phyloP scores from a whole-genome alignment of 176 grass and related monocot genomes.

The Aegilops sharonensis region DNA sequence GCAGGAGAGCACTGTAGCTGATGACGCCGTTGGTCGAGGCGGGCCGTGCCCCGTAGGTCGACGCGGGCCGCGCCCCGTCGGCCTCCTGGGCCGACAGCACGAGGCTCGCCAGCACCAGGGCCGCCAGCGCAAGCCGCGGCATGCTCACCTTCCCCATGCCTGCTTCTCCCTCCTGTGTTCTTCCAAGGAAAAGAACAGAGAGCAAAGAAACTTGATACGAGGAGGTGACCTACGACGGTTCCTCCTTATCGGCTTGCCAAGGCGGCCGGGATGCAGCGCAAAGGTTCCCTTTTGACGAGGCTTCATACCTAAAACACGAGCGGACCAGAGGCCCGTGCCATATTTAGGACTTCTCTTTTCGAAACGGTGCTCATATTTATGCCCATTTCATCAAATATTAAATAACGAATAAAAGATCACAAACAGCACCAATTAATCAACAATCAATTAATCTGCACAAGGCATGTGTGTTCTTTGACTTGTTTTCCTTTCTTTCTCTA shows the following conservation, averaged over 20 bases:
- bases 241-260: not conserved
- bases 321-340: not conserved
- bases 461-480: not conserved
- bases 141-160: slow-evolving; percentile 5
- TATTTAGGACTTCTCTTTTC: not conserved
- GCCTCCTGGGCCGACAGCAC: not conserved
- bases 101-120: not conserved
- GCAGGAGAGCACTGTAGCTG: not conserved
- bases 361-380: no score
- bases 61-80: not conserved
- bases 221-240: no score
- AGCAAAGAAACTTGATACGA: not conserved
- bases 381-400: no score
- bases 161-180: not conserved
- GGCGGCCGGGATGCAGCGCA: not conserved
- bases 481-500: not conserved
- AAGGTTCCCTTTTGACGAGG: not conserved
- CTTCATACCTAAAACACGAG: not conserved
- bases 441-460: slow-evolving; percentile 29
- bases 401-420: not conserved
- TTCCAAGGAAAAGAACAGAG: not conserved
- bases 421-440: not conserved
- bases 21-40: not conserved
- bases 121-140: not conserved
- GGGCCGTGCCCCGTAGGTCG: not conserved